Evolutionary conservation across 2,329 filamentous ascomycete species (phyloP), one percentile per base, ranked within the genome.

Genomic region (Zymoseptoria crescenta): DNA sequence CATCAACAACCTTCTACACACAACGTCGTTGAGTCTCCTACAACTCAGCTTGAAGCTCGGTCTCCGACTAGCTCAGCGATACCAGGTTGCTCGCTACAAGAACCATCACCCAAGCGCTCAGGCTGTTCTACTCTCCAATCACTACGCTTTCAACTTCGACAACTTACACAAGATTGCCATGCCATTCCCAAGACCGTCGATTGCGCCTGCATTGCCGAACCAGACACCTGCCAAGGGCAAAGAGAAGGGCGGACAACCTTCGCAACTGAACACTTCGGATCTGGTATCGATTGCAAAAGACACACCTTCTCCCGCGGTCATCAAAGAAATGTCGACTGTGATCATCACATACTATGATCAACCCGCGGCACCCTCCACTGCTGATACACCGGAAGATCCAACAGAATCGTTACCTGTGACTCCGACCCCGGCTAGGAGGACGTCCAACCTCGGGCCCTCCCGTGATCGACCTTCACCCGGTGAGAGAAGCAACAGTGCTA

Each of bases 61-160:
- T 29, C 86, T 93, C 49, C 89, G 93, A 72, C 80, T 99, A 62
- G 93, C 94, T 10, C 90, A 96, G 75, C 85, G 94, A 67, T 99
- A 96, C 67, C 88, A 96, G 73, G 91, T 89, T 8, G 91, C 91
- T 19, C 87, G 94, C 62, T 91, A 92, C 74, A 72, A 73, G 65
- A 69, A 69, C 56, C 83, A 83, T 60, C 80, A 85, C 65, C 81
- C 92, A 51, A 88, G 89, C 70, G 65, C 64, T 20, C 66, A 69
- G 49, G 83, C 84, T 49, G 85, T 86, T 29, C 77, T 96, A 54
- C 79, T 96, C 55, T 83, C 86, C 24, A 92, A 91, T 63, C 94
- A 99, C 74, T 99, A 85, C 76, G 83, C 83, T 67, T 82, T 87
- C 69, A 83, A 83, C 64, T 72, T 85, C 52, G 91, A 96, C 62